phyloP scores from a whole-genome alignment of 495 filamentous ascomycete genomes.

The Amphirosellinia nigrospora region DNA sequence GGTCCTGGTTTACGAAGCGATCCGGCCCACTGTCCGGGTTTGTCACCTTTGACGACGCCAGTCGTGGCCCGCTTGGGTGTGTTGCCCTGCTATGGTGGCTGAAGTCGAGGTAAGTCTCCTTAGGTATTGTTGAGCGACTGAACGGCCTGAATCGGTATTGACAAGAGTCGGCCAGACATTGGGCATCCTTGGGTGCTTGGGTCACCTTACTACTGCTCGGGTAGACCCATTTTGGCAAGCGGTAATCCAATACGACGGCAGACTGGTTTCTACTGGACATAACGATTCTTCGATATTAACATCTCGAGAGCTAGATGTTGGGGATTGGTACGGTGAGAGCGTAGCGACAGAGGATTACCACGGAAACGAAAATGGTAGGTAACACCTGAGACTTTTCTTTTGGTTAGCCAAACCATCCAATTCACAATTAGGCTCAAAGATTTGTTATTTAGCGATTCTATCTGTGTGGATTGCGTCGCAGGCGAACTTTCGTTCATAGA shows the following conservation, averaged over 20 bases:
- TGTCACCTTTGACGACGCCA: slow-evolving; percentile 14
- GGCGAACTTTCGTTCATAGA: neutral
- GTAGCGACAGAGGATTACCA: neutral
- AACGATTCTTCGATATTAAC: neutral
- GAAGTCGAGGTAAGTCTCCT: neutral
- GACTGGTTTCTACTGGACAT: neutral
- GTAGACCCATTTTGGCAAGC: neutral
- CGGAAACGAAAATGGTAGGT: neutral
- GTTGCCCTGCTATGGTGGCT: slow-evolving; percentile 14
- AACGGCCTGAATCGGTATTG: neutral
- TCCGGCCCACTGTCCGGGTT: neutral
- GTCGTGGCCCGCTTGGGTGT: slow-evolving; percentile 18
- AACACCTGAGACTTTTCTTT: too few species aligned
- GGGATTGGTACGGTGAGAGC: neutral
- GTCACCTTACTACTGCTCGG: slow-evolving; percentile 3
- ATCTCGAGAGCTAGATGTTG: neutral
- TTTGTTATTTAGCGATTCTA: neutral
- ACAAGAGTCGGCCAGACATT: neutral
- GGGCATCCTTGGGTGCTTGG: slow-evolving; percentile 11
- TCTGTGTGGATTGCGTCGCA: neutral
- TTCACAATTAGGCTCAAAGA: neutral
- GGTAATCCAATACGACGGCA: neutral
- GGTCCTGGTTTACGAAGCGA: slow-evolving; percentile 13
- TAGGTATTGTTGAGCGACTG: neutral
- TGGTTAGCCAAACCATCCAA: too few species aligned